phyloP scores from a whole-genome alignment of 495 filamentous ascomycete genomes.

The Hamigera avellanea region DNA sequence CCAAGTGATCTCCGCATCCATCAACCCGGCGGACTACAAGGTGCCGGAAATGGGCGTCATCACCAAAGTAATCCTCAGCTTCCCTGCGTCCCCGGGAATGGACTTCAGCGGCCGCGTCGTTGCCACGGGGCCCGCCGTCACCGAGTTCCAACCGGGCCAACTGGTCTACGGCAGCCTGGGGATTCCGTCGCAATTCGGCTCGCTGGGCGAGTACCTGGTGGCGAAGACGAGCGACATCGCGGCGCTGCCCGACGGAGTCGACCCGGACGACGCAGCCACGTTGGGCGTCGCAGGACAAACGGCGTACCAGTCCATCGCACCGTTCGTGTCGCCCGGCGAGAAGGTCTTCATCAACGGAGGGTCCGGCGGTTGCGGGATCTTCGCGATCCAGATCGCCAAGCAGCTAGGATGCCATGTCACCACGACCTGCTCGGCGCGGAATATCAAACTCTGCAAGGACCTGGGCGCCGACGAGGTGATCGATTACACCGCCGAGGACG shows the following conservation, averaged over 20 bases:
- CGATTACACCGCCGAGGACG: constrained; percentile 49
- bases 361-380: constrained; percentile 49
- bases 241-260: constrained; percentile 38
- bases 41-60: constrained; percentile 40
- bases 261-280: constrained; percentile 36
- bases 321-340: constrained; percentile 39
- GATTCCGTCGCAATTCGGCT: constrained; percentile 33
- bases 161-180: constrained; percentile 42
- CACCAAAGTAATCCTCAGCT: constrained; percentile 26
- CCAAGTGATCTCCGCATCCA: constrained; percentile 37
- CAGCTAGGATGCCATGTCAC: constrained; percentile 51
- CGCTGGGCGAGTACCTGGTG: constrained; percentile 42
- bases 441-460: constrained; percentile 41
- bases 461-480: constrained; percentile 60
- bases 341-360: constrained; percentile 60
- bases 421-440: constrained; percentile 44
- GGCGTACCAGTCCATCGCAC: constrained; percentile 46
- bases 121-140: constrained; percentile 18
- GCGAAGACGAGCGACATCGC: constrained; percentile 13
- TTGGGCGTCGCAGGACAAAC: constrained; percentile 46
- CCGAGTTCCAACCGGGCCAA: constrained; percentile 35
- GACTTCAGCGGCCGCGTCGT: constrained; percentile 55
- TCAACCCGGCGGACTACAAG: constrained; percentile 70
- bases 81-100: constrained; percentile 44
- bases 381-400: constrained; percentile 58